phyloP scores from a whole-genome alignment of 352 stramenopile genomes.

The Globisporangium yorkense region DNA sequence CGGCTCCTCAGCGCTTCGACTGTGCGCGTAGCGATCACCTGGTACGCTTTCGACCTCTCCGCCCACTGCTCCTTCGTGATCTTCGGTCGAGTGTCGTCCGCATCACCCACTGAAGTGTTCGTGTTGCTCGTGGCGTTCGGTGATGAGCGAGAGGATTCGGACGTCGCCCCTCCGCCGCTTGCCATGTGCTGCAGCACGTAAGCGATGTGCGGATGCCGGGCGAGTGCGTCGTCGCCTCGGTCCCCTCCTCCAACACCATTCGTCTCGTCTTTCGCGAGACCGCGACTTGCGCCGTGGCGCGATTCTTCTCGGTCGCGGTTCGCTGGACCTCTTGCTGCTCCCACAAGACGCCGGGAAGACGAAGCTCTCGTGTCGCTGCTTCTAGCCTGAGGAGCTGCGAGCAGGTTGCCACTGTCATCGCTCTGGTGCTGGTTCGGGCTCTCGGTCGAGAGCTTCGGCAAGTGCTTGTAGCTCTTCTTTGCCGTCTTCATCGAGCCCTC shows the following conservation, averaged over 20 bases:
- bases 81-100: background rate
- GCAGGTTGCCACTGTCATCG: background rate
- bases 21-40: slow-evolving; percentile 29
- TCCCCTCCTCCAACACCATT: slow-evolving; percentile 3
- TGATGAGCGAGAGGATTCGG: background rate
- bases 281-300: background rate
- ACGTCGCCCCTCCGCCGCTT: background rate
- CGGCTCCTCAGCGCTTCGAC: slow-evolving; percentile 20
- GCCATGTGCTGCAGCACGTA: slow-evolving; percentile 32
- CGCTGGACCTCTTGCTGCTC: background rate
- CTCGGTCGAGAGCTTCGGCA: slow-evolving; percentile 1
- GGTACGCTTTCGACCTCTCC: slow-evolving; percentile 40
- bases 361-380: background rate
- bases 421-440: slow-evolving; percentile 1
- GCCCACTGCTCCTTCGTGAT: slow-evolving; percentile 30
- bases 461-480: background rate
- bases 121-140: background rate
- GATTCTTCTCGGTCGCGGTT: background rate
- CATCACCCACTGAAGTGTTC: background rate
- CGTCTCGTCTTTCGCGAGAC: background rate
- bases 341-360: background rate
- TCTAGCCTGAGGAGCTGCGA: background rate
- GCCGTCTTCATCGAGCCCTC: background rate
- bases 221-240: slow-evolving; percentile 21
- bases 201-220: slow-evolving; percentile 39